phyloP scores from a whole-genome alignment of 306 rosid genomes.

The Cucumis cinereus region DNA sequence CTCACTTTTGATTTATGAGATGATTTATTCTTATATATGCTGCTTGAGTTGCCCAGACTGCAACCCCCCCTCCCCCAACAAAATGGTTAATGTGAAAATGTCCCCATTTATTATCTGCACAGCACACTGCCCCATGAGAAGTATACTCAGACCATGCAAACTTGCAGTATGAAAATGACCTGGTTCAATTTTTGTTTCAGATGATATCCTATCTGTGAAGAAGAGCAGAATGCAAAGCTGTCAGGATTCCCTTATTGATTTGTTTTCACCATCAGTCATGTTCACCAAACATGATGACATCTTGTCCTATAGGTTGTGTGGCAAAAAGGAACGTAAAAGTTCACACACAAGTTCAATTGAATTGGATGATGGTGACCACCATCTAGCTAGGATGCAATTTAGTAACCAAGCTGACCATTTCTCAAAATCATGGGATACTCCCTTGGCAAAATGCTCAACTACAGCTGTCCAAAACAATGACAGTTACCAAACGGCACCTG shows the following conservation, averaged over 20 bases:
- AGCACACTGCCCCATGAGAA: neutral
- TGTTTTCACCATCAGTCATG: constrained; percentile 28
- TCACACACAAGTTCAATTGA: constrained; percentile 15
- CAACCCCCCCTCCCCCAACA: neutral
- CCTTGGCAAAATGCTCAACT: constrained; percentile 26
- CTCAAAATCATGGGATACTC: constrained; percentile 24
- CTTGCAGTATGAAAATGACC: neutral
- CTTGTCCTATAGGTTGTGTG: constrained; percentile 20
- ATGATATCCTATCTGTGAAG: neutral
- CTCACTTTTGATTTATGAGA: constrained; percentile 9
- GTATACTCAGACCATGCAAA: neutral
- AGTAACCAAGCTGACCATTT: constrained; percentile 21
- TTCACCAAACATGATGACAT: constrained; percentile 28
- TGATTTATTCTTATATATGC: constrained; percentile 4
- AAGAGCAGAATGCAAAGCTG: constrained; percentile 16
- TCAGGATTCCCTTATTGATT: constrained; percentile 30
- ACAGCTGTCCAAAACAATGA: constrained; percentile 15
- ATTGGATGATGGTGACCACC: constrained; percentile 25
- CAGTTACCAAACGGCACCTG: constrained; percentile 16
- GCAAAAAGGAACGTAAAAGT: constrained; percentile 16
- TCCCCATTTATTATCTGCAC: neutral
- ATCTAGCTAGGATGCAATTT: constrained; percentile 22
- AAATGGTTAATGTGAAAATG: neutral
- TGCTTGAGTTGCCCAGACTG: neutral
- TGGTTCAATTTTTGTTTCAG: neutral